Conservation (phyloP, 2,329 filamentous ascomycete species). For the Myriosclerotinia scirpicola region DNA sequence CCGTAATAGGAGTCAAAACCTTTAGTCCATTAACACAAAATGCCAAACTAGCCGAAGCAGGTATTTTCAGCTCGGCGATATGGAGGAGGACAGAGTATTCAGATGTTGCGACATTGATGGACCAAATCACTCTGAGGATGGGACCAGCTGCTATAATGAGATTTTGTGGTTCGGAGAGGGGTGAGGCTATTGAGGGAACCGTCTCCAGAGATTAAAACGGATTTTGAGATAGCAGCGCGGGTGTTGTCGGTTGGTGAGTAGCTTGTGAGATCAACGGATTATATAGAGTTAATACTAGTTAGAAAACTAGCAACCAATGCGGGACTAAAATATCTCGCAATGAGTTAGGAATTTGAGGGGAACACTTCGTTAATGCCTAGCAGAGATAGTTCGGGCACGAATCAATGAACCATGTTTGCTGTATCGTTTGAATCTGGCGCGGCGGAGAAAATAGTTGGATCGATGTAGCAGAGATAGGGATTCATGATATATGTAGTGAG, state of each 20-base stretch:
- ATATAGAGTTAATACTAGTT: conserved; percentile 30
- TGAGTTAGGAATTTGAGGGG: conserved; percentile 34
- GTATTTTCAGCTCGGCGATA: conserved; percentile 30
- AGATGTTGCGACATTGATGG: conserved; percentile 34
- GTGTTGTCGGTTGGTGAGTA: conserved; percentile 12
- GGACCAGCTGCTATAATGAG: conserved; percentile 37
- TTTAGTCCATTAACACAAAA: conserved; percentile 29
- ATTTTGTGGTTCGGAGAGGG: conserved; percentile 24
- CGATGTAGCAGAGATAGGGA: conserved; percentile 27
- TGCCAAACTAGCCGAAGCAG: background rate
- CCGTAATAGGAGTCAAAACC: conserved; percentile 12
- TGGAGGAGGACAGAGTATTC: conserved; percentile 29
- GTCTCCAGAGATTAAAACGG: conserved; percentile 30
- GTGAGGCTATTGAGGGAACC: conserved; percentile 35
- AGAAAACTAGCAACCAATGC: conserved; percentile 16
- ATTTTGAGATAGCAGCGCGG: conserved; percentile 21
- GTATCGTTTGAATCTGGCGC: conserved; percentile 12
- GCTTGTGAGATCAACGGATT: conserved; percentile 25
- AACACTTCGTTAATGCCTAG: conserved; percentile 43
- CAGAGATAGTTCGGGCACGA: conserved; percentile 32
- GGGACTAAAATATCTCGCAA: conserved; percentile 35
- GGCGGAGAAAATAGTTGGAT: conserved; percentile 15
- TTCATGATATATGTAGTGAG: conserved; percentile 25
- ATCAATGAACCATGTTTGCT: conserved; percentile 26
- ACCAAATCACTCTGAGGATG: conserved; percentile 33